Conservation (phyloP, 2,329 filamentous ascomycete species). For the Penicillium digitatum region DNA sequence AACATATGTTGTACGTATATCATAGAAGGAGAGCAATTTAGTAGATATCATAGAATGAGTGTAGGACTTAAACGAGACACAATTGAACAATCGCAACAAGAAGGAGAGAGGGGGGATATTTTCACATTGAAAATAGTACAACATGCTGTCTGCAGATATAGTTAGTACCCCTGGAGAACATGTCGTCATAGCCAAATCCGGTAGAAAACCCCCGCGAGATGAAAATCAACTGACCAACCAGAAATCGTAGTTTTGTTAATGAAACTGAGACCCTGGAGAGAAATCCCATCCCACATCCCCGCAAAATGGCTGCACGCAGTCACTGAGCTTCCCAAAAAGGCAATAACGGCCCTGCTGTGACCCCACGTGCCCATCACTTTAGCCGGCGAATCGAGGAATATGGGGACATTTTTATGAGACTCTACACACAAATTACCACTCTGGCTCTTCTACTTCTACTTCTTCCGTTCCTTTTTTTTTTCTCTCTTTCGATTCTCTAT, state of each 20-base stretch:
- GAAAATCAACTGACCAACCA: background rate
- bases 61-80: no score
- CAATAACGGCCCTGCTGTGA: slow-evolving; percentile 4
- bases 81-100: background rate
- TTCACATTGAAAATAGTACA: background rate
- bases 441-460: background rate
- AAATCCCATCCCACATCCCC: background rate
- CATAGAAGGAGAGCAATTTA: background rate
- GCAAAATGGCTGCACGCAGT: slow-evolving; percentile 17
- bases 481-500: no score
- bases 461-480: background rate
- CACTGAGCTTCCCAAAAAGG: slow-evolving; percentile 13
- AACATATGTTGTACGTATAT: background rate
- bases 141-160: background rate
- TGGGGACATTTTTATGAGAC: background rate
- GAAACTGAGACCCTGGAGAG: background rate
- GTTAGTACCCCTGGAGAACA: background rate
- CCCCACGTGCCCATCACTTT: slow-evolving; percentile 10
- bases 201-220: slow-evolving; percentile 1
- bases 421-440: background rate
- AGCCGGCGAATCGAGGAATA: slow-evolving; percentile 15
- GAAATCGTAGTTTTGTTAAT: background rate
- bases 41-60: background rate
- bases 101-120: background rate
- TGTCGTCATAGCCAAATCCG: slow-evolving; percentile 4